Base-by-base conservation (phyloP, 441 rosid genomes). In the Kokia cookei region DNA sequence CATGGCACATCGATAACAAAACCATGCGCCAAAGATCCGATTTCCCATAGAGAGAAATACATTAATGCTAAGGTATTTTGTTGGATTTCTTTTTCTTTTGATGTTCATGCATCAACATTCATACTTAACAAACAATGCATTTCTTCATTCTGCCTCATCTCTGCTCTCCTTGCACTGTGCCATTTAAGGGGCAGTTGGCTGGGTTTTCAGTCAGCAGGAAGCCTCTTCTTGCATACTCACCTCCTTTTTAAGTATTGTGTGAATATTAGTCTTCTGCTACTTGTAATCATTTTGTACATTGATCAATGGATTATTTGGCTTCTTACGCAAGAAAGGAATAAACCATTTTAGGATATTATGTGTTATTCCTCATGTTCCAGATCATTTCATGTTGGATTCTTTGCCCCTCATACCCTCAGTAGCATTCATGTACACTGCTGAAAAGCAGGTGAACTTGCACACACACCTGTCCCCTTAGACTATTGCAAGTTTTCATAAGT, bases 21-120 rank as follows among this genome's bases (percentile, higher is more conserved):
- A 79, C 98, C 97, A 64, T 76, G 82, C 40, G 88, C 93, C 42
- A 80, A 83, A 72, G 97, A 92, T 75, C 75, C 80, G 51, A 76
- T 82, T 75, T 73, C 65, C 76, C 54, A 65, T 59, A 92, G 89
- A 86, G 98, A 94, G 87, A 93, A 88, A 77, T 92, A 84, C 85
- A 89, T 92, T 77, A 83, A 85, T 15, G 84, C 88, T 42, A 94
- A 94, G 97, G 98, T 94, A 89, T 73, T 11, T n/a, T 8, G 43
- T 64, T 65, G 10, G n/a, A 73, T 15, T 73, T n/a, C 50, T 40
- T 71, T 58, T 43, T 43, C 40, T 45, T 37, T 35, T 9, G 17
- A 29, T 78, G 61, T 63, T 12, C 51, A 73, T 26, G 51, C 50
- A n/a, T 9, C 17, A 0, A 54, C n/a, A 32, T 66, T 62, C 48